phyloP scores from a whole-genome alignment of 768 basidiomycete genomes.

The Calvatia gigantea region DNA sequence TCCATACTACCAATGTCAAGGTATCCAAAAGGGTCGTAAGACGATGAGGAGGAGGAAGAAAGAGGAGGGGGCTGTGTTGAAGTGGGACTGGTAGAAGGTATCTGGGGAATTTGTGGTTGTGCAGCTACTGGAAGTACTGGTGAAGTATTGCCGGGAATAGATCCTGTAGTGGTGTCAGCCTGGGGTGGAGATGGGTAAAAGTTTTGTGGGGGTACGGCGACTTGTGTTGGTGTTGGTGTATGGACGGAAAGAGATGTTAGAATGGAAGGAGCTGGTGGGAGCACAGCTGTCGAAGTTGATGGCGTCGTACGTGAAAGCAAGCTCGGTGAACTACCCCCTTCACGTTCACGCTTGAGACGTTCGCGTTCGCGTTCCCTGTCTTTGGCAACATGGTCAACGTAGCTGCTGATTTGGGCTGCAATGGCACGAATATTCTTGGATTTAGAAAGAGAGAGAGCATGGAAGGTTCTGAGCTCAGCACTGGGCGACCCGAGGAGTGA shows the following conservation, averaged over 20 bases:
- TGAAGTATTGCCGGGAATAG: slow-evolving; percentile 23
- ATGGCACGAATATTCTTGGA: slow-evolving; percentile 47
- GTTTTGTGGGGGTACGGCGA: slow-evolving; percentile 26
- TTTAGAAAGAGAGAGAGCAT: slow-evolving; percentile 49
- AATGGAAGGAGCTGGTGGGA: slow-evolving; percentile 6
- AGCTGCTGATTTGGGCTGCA: slow-evolving; percentile 60
- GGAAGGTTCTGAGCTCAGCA: slow-evolving; percentile 33
- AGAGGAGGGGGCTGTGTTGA: slow-evolving; percentile 5
- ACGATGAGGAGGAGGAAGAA: slow-evolving; percentile 20
- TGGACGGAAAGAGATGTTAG: slow-evolving; percentile 18
- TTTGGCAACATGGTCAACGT: slow-evolving; percentile 71
- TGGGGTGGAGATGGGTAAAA: slow-evolving; percentile 67
- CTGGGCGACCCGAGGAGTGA: slow-evolving; percentile 28
- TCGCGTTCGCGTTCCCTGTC: slow-evolving; percentile 80
- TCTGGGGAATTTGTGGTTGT: slow-evolving; percentile 3
- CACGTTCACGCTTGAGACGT: slow-evolving; percentile 63
- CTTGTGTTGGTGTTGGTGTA: slow-evolving; percentile 19
- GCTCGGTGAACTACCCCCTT: slow-evolving; percentile 39
- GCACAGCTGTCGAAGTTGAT: neutral
- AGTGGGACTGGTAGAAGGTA: slow-evolving; percentile 4
- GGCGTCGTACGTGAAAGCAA: slow-evolving; percentile 25
- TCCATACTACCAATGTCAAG: slow-evolving; percentile 51
- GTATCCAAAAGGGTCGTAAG: slow-evolving; percentile 42
- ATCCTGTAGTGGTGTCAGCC: slow-evolving; percentile 28
- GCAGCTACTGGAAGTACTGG: slow-evolving; percentile 20